Percentiles rank a stretch among this genome's conserved stretches.
These are phyloP conservation scores for Oryza glaberrima DNA, from an alignment of 176 grass and related monocot species.

Conservation along the genomic window DNA sequence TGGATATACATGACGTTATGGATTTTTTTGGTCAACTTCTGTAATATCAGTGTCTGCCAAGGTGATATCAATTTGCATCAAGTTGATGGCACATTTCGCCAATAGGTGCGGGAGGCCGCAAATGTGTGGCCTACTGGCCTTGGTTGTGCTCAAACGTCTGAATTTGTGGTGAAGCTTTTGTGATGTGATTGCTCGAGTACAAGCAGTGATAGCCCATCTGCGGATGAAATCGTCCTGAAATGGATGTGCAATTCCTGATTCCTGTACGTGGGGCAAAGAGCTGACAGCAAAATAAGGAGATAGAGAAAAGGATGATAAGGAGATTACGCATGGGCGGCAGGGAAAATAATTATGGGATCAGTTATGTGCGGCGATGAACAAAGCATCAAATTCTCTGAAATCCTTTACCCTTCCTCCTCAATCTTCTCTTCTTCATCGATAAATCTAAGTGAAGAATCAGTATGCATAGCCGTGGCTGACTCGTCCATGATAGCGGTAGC, in stretches of 20 bases:
- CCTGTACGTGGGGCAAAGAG: neutral
- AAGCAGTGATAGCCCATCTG: neutral
- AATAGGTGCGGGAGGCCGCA: neutral
- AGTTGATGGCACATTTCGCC: neutral
- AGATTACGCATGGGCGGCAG: slow-evolving; percentile 13
- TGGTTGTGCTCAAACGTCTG: neutral
- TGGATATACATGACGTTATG: neutral
- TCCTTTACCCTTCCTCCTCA: neutral
- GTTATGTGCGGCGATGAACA: neutral
- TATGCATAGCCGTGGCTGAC: neutral
- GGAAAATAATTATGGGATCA: neutral
- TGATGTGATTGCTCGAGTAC: neutral
- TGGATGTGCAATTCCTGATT: neutral
- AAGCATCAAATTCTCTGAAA: neutral
- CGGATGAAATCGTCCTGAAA: slow-evolving; percentile 23
- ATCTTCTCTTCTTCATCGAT: neutral
- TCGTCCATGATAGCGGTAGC: neutral
- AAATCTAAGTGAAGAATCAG: neutral
- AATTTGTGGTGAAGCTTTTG: slow-evolving; percentile 29
- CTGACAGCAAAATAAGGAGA: neutral
- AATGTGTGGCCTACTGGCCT: neutral
- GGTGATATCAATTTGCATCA: neutral
- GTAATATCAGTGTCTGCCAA: neutral
- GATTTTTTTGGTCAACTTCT: neutral
- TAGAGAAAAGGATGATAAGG: slow-evolving; percentile 5